Base-by-base conservation (phyloP, 2,329 filamentous ascomycete genomes). In the Neonectria faginata region DNA sequence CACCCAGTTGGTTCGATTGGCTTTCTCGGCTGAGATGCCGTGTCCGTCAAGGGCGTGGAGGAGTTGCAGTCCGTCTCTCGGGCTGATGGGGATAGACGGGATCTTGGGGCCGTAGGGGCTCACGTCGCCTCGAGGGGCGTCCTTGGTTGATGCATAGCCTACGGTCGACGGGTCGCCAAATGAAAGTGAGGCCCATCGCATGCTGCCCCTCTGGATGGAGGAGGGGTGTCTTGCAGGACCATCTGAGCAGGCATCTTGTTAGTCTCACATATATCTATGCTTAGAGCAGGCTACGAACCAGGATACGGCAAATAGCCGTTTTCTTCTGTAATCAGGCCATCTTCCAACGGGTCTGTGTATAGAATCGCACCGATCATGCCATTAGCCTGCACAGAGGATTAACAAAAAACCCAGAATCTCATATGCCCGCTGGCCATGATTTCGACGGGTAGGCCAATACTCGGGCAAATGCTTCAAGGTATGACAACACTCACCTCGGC, bases 121-220 rank as follows among this genome's bases (percentile, higher is more conserved):
- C 7, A 70, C 62, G n/a, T 71, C 66, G 2, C 55, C 53, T 7
- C 69, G 62, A 1, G 69, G 66, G 2, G 68, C 62, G 16, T 67
- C 60, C 16, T 69, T 69, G 31, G 42, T 67, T 2, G 69, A 71
- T 0, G 69, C 57, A n/a, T 71, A 71, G n/a, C 69, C 69, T 3
- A 71, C 53, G 3, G 69, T 71, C 9, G 69, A 70, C 11, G 69
- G 69, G 1, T 71, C 69, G 0, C 69, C 69, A 12, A 70, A 71
- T 2, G 68, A 71, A 5, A 71, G 58, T 0, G 69, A 71, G 1
- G 61, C 64, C 68, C 68, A 71, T 1, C 68, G 59, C 0, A 67
- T 70, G 41, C 68, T 71, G 0, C 69, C 68, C 57, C 69, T 36
- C 11, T 71, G 69, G 3, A 71, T 71, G 1, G 67, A n/a, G 1